phyloP scores from a whole-genome alignment of 805 yeast genomes.

The Pichia kluyveri region DNA sequence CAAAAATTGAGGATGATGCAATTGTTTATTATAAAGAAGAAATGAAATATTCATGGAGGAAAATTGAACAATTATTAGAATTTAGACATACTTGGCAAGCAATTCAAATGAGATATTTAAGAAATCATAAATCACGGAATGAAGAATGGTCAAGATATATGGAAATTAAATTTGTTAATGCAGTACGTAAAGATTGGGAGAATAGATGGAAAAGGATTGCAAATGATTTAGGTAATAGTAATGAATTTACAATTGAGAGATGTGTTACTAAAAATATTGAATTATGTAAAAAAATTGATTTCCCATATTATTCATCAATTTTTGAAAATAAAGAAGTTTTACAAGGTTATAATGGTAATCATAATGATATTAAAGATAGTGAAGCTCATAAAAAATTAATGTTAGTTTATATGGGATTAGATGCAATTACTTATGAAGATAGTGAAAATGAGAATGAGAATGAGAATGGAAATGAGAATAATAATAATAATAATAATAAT shows the following conservation, averaged over 20 bases:
- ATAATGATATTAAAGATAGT: conserved; percentile 23
- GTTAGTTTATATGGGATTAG: conserved; percentile 30
- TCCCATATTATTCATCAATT: conserved; percentile 16
- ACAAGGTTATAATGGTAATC: conserved; percentile 17
- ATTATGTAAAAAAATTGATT: conserved; percentile 24
- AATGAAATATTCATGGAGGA: conserved; percentile 30
- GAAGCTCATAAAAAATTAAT: conserved; percentile 26
- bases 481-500: neutral
- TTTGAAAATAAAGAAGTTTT: conserved; percentile 23
- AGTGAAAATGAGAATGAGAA: conserved; percentile 16
- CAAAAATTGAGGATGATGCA: conserved; percentile 28
- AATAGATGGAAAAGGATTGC: conserved; percentile 31
- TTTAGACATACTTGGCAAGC: conserved; percentile 36
- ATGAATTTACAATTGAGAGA: conserved; percentile 22
- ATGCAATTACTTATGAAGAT: conserved; percentile 26
- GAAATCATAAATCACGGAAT: conserved; percentile 29
- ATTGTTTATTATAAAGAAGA: conserved; percentile 31
- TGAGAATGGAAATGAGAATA: neutral
- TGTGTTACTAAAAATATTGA: conserved; percentile 24
- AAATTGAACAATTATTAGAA: conserved; percentile 26
- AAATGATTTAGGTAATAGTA: conserved; percentile 24
- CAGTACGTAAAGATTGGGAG: conserved; percentile 31
- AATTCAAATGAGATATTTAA: conserved; percentile 37
- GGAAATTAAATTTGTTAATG: conserved; percentile 23
- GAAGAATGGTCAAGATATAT: conserved; percentile 29